Base-by-base conservation (phyloP, 768 basidiomycete species). In the Porpolomopsis calyptriformis region DNA sequence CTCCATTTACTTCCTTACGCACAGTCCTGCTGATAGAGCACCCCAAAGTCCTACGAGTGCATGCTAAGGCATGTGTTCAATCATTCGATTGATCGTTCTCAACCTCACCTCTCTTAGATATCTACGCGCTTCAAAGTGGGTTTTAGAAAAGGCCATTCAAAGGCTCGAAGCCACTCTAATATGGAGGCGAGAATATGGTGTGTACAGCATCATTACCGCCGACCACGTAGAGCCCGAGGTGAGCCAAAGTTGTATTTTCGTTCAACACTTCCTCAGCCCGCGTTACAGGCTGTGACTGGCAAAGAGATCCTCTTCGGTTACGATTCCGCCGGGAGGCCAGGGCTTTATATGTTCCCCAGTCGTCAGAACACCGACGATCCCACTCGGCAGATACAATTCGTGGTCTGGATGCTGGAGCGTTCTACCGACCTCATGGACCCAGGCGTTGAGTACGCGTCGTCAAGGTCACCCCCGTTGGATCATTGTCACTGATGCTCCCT, bases 291-390 rank as follows among this genome's bases (percentile, higher is more conserved):
- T 1, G 63, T 83, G 40, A 93, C 89, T 3, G 91, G 91, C 25
- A 93, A 94, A 64, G 73, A 79, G 58, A 66, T 91, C 40, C 51
- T 80, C 14, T 85, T 83, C 53, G 91, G 90, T 4, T 89, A 76
- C 57, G 88, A 91, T 59, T 61, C 63, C 5, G 62, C 62, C 18
- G 72, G 81, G 10, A 68, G 84, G 46, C 86, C 87, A 2, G 80
- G 68, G 0, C 62, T 80, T 31, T 89, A 90, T 61, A 72, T 89
- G 69, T 65, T 74, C 27, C 73, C 72, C 5, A 72, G 71, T 57
- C 77, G 77, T 18, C 89, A 92, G 60, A 92, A 91, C 60, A 91
- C 88, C 0, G 71, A 76, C 3, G 83, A 81, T 51, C 60, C 72
- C 4, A 66, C 67, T 2, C 70, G 80, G 16, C 87, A 90, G 63